Evolutionary conservation across 1,139 yeast species (phyloP), one percentile per base, ranked within the genome.

Genomic region (Nakaseomyces uthaithaninus): DNA sequence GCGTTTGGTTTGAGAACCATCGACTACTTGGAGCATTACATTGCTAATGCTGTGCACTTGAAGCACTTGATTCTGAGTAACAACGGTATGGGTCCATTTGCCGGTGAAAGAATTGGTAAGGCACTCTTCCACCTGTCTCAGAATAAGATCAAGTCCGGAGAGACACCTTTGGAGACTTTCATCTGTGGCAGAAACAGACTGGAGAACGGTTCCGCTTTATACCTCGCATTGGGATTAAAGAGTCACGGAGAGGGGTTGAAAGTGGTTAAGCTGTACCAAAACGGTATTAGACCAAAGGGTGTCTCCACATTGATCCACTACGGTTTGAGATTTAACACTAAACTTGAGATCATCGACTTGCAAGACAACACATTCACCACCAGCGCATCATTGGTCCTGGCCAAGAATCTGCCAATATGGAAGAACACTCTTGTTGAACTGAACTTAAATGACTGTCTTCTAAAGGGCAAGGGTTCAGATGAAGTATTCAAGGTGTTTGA

Each of bases 11-110:
- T 91, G 58, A 94, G 93, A 60, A 84, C 97, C 24, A 86, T 91
- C 47, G 94, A 82, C 46, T 94, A 93, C 11, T 73, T 91, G 46
- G 95, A 89, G 57, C 71, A 68, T 27, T 89, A 81, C 55, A 69
- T 93, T 48, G 67, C 84, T 12, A 72, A 78, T 53, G 95, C 94
- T 36, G 71, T 76, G 14, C 78, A 94, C 19, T 66, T 91, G 44
- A 81, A 84, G 62, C 95, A 91, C 59, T 73, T 93, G 60, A 79
- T 85, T 48, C 69, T 93, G 49, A 82, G 95, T 37, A 91, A 91
- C 65, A 91, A 93, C 61, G 98, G 98, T 42, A 80, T 91, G 77
- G 98, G 98, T 17, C 98, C 98, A 23, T 83, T 82, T 62, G 95
- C 97, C 0, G 98, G 98, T 52, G 81, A 93, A 41, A 75, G 95